Conservation (phyloP, 371 early-diverging fungal genomes). For the Syncephalastrum sp. region DNA sequence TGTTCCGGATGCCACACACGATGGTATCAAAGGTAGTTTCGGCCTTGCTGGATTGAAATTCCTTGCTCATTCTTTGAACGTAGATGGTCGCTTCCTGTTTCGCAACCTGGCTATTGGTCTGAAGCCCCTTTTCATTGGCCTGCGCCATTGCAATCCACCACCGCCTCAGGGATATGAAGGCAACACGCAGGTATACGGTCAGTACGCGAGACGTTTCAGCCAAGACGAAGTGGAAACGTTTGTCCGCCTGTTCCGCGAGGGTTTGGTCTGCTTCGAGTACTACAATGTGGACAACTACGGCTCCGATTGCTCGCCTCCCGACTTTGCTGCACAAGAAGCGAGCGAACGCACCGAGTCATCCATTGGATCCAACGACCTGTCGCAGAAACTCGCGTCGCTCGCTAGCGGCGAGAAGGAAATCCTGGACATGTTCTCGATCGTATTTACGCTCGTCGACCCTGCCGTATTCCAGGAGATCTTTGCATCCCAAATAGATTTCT, state of each 20-base stretch:
- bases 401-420: constrained; percentile 87
- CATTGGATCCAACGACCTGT: constrained; percentile 30
- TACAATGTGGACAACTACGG: constrained; percentile 75
- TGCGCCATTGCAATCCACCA: constrained; percentile 73
- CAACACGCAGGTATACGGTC: constrained; percentile 32
- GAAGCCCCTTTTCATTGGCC: constrained; percentile 76
- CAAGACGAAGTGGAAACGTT: constrained; percentile 73
- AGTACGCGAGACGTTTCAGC: constrained; percentile 64
- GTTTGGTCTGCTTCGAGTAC: constrained; percentile 86
- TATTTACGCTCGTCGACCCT: constrained; percentile 87
- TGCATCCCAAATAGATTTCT: constrained; percentile 80
- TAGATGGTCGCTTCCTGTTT: constrained; percentile 77
- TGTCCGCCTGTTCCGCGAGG: constrained; percentile 78
- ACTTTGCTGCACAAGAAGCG: constrained; percentile 11
- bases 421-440: constrained; percentile 86
- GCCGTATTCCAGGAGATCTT: constrained; percentile 96
- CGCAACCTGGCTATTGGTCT: constrained; percentile 85
- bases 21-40: constrained; percentile 70
- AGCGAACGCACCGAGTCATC: constrained; percentile 27
- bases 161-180: constrained; percentile 40
- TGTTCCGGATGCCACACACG: constrained; percentile 62
- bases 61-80: background rate
- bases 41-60: background rate
- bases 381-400: constrained; percentile 44
- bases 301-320: constrained; percentile 45